Evolutionary conservation across 2,329 filamentous ascomycete species (phyloP), one percentile per base, ranked within the genome.

Genomic region (Trichoderma oligosporum): DNA sequence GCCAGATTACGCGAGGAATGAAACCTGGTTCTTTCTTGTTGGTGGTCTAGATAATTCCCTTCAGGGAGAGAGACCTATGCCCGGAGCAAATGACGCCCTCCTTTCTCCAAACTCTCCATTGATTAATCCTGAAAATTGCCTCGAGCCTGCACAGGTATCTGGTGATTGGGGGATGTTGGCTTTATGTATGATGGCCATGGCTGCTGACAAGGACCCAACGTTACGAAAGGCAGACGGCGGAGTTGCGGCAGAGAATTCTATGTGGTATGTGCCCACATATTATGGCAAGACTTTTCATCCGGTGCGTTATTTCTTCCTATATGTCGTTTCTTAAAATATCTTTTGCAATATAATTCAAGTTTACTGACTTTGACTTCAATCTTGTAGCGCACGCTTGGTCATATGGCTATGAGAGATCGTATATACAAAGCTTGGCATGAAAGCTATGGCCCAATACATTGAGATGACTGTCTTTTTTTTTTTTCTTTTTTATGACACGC

Each of bases 21-120:
- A 75, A 20, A 78, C 75, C 0, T 79, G 75, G 74, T 79, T 79
- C 60, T 79, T 78, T 60, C 70, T 77, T 24, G 74, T 78, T 3
- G 76, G 76, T 4, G 76, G 74, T 2, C 59, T 62, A 3, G 76
- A 79, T 52, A 77, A 76, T 51, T 67, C 60, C 27, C 54, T 27
- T 8, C 16, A 18, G 5, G 18, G 39, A 14, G 22, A 44, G 11
- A 11, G 12, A 12, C 41, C 38, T 14, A 27, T 20, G 25, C 45
- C 46, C 16, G 41, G 20, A 22, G 35, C 14, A 6, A 18, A 18
- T 2, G 33, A 59, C 42, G 41, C 61, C 20, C 61, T 63, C 2
- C 60, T 76, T 9, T 51, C 68, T 5, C 62, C 65, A 0, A 45
- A 46, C 16, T 75, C 74, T 2, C 63, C 66, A 3, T 62, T 77